Evolutionary conservation across 768 basidiomycete species (phyloP), one percentile per base, ranked within the genome.

Genomic region (Suillus decipiens): DNA sequence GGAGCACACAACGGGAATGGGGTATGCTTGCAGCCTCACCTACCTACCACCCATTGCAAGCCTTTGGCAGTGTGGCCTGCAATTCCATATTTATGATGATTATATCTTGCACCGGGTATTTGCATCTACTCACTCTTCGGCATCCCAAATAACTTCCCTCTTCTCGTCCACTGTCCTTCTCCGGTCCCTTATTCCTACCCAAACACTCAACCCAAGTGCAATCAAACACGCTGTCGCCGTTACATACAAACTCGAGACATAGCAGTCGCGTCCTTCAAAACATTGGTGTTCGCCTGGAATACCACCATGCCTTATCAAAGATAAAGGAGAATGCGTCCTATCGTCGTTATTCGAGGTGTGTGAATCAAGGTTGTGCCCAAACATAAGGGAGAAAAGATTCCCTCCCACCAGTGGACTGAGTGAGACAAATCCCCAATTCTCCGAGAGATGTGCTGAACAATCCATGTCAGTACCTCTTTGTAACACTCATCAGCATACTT

Each of bases 341-440:
- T 24, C 12, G 33, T 62, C 67, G 12, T 66, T 58, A 3, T 14
- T 8, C 1, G 76, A 63, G 5, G 77, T 84, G 67, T 96, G 91
- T 4, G 87, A 80, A 67, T 96, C 95, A 34, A 95, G 82, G 67
- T 92, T 89, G 55, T 79, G 80, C 7, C 95, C 95, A 68, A 95
- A 96, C 50, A 88, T 78, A 59, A 96, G 67, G n/a, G 92, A 93
- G 73, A 94, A 91, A 1, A 95, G 54, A 75, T 95, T 96, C 0
- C 89, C 89, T 3, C 89, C 91, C 7, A 88, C n/a, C 60, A 93
- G 76, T 1, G 95, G 92, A 1, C 90, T 84, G 54, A 93, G 75
- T 22, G 86, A 84, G 31, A 90, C 79, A 70, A 84, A 92, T 10
- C 93, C 93, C 90, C 89, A 94, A 75, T 95, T 95, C 77, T 95